phyloP scores from a whole-genome alignment of 139 green algal genomes.

The Auxenochlorella pyrenoidosa region DNA sequence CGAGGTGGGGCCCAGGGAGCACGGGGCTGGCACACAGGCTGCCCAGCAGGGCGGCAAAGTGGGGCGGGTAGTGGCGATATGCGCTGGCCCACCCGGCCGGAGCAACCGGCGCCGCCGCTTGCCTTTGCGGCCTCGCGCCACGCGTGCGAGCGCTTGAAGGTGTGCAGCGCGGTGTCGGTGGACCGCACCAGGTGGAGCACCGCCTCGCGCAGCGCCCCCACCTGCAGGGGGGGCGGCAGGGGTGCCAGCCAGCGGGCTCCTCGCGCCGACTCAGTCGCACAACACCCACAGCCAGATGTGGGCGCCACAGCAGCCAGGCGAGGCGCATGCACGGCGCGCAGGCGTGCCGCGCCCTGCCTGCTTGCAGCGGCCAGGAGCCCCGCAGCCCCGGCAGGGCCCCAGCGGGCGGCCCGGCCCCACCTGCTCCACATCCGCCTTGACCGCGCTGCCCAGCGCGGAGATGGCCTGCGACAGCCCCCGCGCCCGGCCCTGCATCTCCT shows the following conservation, averaged over 20 bases:
- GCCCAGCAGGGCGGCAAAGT: no score
- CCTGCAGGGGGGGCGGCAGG: neutral
- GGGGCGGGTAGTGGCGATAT: no score
- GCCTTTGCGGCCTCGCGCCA: conserved; percentile 49
- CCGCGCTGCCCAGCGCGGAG: conserved; percentile 6
- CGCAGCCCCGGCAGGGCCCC: neutral
- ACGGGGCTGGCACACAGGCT: no score
- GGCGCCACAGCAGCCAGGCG: no score
- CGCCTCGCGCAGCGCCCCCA: conserved; percentile 33
- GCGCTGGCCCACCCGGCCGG: no score
- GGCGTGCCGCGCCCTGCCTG: no score
- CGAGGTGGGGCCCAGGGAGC: no score
- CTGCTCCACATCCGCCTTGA: conserved; percentile 30
- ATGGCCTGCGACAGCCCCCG: conserved; percentile 33
- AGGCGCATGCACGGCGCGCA: no score
- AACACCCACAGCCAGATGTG: no score
- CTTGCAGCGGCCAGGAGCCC: neutral
- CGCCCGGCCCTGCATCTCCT: conserved; percentile 27
- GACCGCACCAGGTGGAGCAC: conserved; percentile 45
- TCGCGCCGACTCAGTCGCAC: no score
- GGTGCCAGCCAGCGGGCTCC: no score
- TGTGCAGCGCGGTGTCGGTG: conserved; percentile 47
- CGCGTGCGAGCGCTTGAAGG: conserved; percentile 48
- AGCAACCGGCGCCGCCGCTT: neutral
- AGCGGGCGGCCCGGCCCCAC: neutral